Evolutionary conservation across 2,329 filamentous ascomycete species (phyloP), one percentile per base, ranked within the genome.

Genomic region (Talaromyces funiculosus): DNA sequence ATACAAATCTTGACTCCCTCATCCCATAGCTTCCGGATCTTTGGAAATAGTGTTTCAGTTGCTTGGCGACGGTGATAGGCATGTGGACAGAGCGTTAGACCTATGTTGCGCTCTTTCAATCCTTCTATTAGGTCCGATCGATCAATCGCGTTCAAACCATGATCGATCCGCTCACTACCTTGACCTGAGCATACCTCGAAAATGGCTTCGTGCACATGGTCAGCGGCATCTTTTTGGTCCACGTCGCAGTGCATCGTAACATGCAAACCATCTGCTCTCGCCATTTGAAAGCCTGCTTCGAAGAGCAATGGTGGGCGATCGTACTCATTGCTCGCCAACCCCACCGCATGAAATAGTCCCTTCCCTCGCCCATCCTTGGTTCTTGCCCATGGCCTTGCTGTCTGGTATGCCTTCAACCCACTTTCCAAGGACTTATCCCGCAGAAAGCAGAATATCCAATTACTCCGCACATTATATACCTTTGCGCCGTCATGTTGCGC

Each of bases 201-300:
- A 2, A 67, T 64, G 18, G 72, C 69, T 61, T 81, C 73, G 1
- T 66, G 66, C 16, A 80, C 72, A 61, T 82, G 78, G 26, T 73
- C 74, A 22, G 75, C 73, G 0, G 77, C 76, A 62, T 81, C 78
- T 59, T 78, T 77, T 63, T 82, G 78, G 47, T 78, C 80, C 47
- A 82, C 78, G 61, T 82, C 81, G 66, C 79, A 82, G 59, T 83
- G 81, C 65, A 76, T 76, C 2, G 80, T 83, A 14, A 80, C 68
- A 38, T 77, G 73, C 10, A 59, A 38, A 22, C 56, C 56, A 22
- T 59, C 56, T 6, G 26, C 33, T 10, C 33, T 59, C 16, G 56
- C 56, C 22, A 59, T n/a, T 29, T 22, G 58, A 80, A 71, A 82
- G 0, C 72, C 69, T 16, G 72, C 64, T 53, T 79, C 75, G 62